Evolutionary conservation across 2,329 filamentous ascomycete genomes (phyloP), one percentile per base, ranked within the genome.

Genomic region (Colletotrichum lini): DNA sequence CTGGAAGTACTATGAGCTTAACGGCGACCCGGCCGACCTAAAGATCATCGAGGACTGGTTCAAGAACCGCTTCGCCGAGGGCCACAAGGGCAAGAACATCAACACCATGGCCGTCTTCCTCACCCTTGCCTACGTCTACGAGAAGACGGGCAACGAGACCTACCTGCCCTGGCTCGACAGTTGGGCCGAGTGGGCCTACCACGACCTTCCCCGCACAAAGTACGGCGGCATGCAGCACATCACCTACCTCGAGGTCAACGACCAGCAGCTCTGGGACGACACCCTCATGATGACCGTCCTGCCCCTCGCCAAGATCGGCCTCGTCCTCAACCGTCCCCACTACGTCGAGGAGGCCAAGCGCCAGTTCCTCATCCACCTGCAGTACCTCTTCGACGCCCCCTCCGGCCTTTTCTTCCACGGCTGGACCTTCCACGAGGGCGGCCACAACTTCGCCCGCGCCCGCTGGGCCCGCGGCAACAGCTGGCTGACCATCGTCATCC

Each of bases 201-300:
- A 94, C 79, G 93, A 94, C 61, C 86, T 95, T 38, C 89, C 90
- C 15, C 87, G 92, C 50, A 95, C 93, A 0, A 89, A 88, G 60
- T 91, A 90, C 77, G 93, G 91, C 57, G 86, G 91, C 68, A 93
- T 94, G 85, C 92, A 94, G 80, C 93, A 93, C 80, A 89, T 92
- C 72, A 95, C 93, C 0, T 95, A 95, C 75, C 81, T 91, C 42
- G 87, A 89, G 2, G 86, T 88, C 73, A 94, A 96, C 80, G 86
- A 90, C 73, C 87, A 94, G 79, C 92, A 95, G 82, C 85, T 95
- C 26, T 96, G 93, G 93, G 93, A 95, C 75, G 93, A 96, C 79
- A 96, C 93, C 7, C 85, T 96, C 54, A 95, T 96, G 93, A 96
- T 96, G 93, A 95, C 92, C 0, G 93, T 94, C 7, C 83, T 95